Base-by-base conservation (phyloP, 805 yeast species). In the Nakazawaea holstii region DNA sequence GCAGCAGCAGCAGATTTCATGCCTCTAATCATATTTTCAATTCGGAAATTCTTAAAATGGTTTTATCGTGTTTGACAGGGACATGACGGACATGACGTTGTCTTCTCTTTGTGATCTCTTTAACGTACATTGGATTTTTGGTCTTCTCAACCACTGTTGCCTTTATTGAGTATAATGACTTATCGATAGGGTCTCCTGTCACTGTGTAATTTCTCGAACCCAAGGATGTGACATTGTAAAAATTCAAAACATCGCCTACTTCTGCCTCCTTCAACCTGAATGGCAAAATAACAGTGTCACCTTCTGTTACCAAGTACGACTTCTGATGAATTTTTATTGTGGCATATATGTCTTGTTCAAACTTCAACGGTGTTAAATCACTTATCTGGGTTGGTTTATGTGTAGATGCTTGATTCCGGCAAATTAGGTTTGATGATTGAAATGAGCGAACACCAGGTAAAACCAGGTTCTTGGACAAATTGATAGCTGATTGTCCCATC, bases 101-200 rank as follows among this genome's bases (percentile, higher is more conserved):
- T 70, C 96, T 82, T 67, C 92, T 77, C 62, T 88, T 85, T 28
- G 95, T 84, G 50, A 79, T 79, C 60, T 83, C 87, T 59, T 79
- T 80, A 30, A 82, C 73, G 56, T 82, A 79, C 72, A 83, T 80
- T 49, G 89, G 89, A 53, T 85, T 83, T 55, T 86, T 80, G 2
- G 96, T 85, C 69, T 87, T 86, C 60, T 90, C 97, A n/a, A 84
- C 63, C 37, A 91, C 87, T n/a, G 79, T 77, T 17, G 90, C 97
- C 54, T 76, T 81, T 55, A 91, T 71, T 3, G 77, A 66, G 61
- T 75, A 84, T 4, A 82, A 62, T 1, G 68, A 55, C 11, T 79
- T 72, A 53, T 79, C 79, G 43, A 84, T 69, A 17, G 80, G 74
- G 43, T 71, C 67, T 41, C 79, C 82, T 45, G 77, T 72, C 49